Evolutionary conservation across 176 grass and related monocot genomes (phyloP).

Genomic region (Bonia amplexicaulis): DNA sequence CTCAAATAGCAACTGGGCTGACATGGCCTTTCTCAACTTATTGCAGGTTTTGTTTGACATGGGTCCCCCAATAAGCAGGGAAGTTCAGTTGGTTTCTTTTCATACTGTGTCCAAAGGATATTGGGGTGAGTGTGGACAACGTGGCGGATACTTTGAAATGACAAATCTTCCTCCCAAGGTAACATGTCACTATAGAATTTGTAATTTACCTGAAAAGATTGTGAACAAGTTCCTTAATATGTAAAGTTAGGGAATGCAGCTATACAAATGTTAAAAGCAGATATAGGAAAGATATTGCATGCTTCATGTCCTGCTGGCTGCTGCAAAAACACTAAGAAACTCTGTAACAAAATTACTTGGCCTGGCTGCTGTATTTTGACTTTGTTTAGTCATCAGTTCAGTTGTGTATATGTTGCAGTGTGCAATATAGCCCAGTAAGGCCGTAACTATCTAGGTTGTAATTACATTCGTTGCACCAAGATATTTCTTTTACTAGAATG

Average conservation of each 20-base stretch:
- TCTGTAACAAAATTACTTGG: not conserved
- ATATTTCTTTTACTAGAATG: not conserved
- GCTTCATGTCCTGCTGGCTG: not conserved
- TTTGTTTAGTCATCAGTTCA: not conserved
- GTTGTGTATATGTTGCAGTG: constrained; percentile 1
- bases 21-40: constrained; percentile 25
- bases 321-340: not conserved
- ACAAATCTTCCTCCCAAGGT: constrained; percentile 93
- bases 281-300: constrained; percentile 19
- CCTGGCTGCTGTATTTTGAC: not conserved
- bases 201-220: constrained; percentile 8
- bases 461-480: not conserved
- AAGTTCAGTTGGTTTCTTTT: constrained; percentile 90
- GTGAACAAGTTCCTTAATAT: not conserved
- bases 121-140: constrained; percentile 99
- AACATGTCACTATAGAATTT: constrained; percentile 20
- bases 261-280: not conserved
- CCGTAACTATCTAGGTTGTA: not conserved
- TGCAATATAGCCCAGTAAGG: not conserved
- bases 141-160: constrained; percentile 99
- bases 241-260: not conserved
- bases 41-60: constrained; percentile 84
- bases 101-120: constrained; percentile 98
- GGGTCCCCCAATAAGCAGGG: constrained; percentile 72
- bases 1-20: not conserved